Conservation (phyloP, 1,284 basidiomycete genomes). For the Pascua guehoae region DNA sequence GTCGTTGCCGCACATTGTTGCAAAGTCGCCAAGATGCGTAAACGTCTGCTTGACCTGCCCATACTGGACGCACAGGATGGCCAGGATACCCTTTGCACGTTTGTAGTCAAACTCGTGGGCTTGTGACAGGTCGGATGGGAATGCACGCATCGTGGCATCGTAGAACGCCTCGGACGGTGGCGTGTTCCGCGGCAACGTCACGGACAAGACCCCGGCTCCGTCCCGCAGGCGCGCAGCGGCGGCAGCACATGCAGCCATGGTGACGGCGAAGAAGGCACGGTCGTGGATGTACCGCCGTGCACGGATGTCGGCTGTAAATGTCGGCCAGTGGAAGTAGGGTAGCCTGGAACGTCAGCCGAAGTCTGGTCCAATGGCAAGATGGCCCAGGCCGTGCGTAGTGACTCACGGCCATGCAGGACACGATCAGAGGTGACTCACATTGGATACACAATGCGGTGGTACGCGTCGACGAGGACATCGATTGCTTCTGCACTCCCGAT, state of each 20-base stretch:
- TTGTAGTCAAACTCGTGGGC: constrained; percentile 70
- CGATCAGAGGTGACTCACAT: constrained; percentile 34
- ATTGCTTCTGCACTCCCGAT: constrained; percentile 30
- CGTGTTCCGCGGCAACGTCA: constrained; percentile 4
- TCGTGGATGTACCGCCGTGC: constrained; percentile 29
- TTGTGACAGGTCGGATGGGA: constrained; percentile 75
- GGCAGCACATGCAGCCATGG: constrained; percentile 43
- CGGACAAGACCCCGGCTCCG: constrained; percentile 23
- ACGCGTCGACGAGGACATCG: constrained; percentile 27
- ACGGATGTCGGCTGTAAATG: constrained; percentile 28
- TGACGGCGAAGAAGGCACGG: constrained; percentile 32
- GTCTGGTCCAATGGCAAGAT: too few relatives aligned
- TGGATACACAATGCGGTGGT: constrained; percentile 36
- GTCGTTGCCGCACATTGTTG: constrained; percentile 36
- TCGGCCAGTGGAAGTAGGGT: constrained; percentile 46
- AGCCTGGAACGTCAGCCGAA: constrained; percentile 19
- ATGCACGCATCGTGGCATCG: constrained; percentile 18
- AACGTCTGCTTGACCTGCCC: constrained; percentile 28
- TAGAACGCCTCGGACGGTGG: constrained; percentile 32
- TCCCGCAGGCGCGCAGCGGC: constrained; percentile 40
- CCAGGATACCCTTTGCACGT: constrained; percentile 61
- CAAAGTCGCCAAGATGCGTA: constrained; percentile 38
- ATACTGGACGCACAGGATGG: constrained; percentile 37
- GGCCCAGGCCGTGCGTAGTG: not conserved
- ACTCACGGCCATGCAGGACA: not conserved